A percentile compares a stretch with the other conserved stretches of the same genome.
phyloP scores from a whole-genome alignment of 495 filamentous ascomycete genomes.

The Recurvomyces mirabilis region DNA sequence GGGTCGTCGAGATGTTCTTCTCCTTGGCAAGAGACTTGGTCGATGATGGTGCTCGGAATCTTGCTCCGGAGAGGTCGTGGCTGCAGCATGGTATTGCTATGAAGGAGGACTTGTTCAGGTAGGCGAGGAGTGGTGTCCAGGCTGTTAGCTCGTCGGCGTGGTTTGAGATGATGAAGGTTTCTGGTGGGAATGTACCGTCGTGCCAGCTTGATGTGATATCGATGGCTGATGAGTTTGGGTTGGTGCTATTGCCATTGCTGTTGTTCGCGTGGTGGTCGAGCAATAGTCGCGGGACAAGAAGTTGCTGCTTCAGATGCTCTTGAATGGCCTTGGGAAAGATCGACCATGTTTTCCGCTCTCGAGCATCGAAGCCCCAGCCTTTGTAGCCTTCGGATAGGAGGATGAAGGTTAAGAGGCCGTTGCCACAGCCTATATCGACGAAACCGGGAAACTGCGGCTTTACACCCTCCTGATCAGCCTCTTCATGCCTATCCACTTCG shows the following conservation, averaged over 20 bases:
- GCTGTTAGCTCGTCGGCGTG: slow-evolving; percentile 91
- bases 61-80: slow-evolving; percentile 64
- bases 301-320: slow-evolving; percentile 51
- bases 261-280: slow-evolving; percentile 18
- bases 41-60: slow-evolving; percentile 49
- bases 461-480: slow-evolving; percentile 2
- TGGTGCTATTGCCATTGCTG: no score
- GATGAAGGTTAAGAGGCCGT: slow-evolving; percentile 83
- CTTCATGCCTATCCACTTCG: slow-evolving; percentile 17
- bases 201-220: slow-evolving; percentile 31
- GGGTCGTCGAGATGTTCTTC: background rate
- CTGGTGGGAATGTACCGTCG: slow-evolving; percentile 56
- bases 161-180: slow-evolving; percentile 90
- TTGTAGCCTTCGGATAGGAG: slow-evolving; percentile 69
- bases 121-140: slow-evolving; percentile 86
- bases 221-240: no score
- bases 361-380: slow-evolving; percentile 87
- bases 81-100: slow-evolving; percentile 92
- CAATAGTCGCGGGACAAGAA: slow-evolving; percentile 61
- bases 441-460: slow-evolving; percentile 65
- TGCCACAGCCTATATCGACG: slow-evolving; percentile 91
- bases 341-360: slow-evolving; percentile 70
- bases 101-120: slow-evolving; percentile 63
- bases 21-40: slow-evolving; percentile 1
- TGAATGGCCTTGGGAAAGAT: slow-evolving; percentile 49